Conservation (phyloP, 306 rosid species). For the Psophocarpus tetragonolobus region DNA sequence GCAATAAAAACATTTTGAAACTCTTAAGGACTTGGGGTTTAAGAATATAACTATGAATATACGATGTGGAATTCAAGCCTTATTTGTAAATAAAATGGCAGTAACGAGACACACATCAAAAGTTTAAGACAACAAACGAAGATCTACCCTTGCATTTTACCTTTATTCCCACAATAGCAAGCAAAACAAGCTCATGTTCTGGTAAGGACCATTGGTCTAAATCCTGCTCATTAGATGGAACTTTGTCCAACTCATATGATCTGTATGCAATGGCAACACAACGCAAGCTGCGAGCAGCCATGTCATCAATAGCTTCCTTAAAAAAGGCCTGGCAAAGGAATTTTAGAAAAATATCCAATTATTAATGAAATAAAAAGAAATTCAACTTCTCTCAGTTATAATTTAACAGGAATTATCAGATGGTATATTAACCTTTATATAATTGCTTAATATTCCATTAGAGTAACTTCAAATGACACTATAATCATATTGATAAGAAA, state of each 20-base stretch:
- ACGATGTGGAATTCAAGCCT: neutral
- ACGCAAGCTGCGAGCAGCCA: slow-evolving; percentile 93
- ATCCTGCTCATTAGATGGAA: slow-evolving; percentile 70
- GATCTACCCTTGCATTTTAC: slow-evolving; percentile 45
- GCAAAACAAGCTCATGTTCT: slow-evolving; percentile 78
- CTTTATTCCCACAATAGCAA: slow-evolving; percentile 94
- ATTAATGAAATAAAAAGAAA: slow-evolving; percentile 18
- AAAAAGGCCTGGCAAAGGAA: slow-evolving; percentile 60
- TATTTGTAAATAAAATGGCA: neutral
- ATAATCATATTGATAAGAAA: slow-evolving; percentile 14
- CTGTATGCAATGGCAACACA: slow-evolving; percentile 95
- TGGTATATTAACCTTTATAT: neutral
- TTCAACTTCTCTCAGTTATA: neutral
- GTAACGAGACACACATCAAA: slow-evolving; percentile 5
- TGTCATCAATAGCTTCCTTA: slow-evolving; percentile 63
- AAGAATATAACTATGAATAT: slow-evolving; percentile 3
- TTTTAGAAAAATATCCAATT: slow-evolving; percentile 14
- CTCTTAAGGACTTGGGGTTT: slow-evolving; percentile 15
- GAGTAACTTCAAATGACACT: slow-evolving; percentile 28
- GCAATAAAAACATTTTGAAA: slow-evolving; percentile 10
- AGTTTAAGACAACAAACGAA: slow-evolving; percentile 17
- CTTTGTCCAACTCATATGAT: slow-evolving; percentile 58
- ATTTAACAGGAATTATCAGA: neutral
- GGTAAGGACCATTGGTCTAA: slow-evolving; percentile 83
- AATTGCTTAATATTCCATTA: slow-evolving; percentile 13